Evolutionary conservation across 768 basidiomycete species (phyloP), one percentile per base, ranked within the genome.

Genomic region (Fomitopsis serialis): DNA sequence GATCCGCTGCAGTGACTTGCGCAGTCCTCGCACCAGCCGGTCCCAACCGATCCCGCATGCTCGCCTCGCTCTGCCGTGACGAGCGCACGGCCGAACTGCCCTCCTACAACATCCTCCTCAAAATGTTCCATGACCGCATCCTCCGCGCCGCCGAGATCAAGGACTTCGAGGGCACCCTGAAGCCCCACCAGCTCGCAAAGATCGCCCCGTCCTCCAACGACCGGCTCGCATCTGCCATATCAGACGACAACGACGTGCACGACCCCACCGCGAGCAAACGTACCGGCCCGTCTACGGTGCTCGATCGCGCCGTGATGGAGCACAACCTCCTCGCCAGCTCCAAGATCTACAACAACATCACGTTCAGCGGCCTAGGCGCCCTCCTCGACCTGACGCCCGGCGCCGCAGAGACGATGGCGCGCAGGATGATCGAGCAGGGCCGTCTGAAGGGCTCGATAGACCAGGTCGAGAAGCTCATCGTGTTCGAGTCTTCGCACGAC

Each of bases 41-140:
- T 0, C 97, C 97, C 8, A 93, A 93, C 67, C 87, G 97, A 35
- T 97, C 95, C 37, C 85, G 97, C 29, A 78, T 97, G 13, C 80
- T 99, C 52, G 92, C 94, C 8, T 87, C 96, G 24, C 78, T 99
- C 45, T 95, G 92, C 66, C 82, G 97, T 45, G 97, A 99, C 66
- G 97, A 98, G 65, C 85, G 97, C 36, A 85, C 92, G 0, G 63
- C 77, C 24, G 82, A 89, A 22, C 82, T 96, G 2, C 79, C 86
- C 7, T 85, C 88, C 12, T 87, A 85, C 74, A 89, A 90, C 64
- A 94, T 99, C 67, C 82, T 99, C 23, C 85, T 89, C 35, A 98
- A 98, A 68, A 98, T 98, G 96, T 94, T 97, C 72, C 85, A 98
- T 57, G 97, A 98, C 66, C 94, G 93, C 60, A 98, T 99, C 66